Conservation (phyloP, 1,139 yeast species). For the Candida tunisiensis region DNA sequence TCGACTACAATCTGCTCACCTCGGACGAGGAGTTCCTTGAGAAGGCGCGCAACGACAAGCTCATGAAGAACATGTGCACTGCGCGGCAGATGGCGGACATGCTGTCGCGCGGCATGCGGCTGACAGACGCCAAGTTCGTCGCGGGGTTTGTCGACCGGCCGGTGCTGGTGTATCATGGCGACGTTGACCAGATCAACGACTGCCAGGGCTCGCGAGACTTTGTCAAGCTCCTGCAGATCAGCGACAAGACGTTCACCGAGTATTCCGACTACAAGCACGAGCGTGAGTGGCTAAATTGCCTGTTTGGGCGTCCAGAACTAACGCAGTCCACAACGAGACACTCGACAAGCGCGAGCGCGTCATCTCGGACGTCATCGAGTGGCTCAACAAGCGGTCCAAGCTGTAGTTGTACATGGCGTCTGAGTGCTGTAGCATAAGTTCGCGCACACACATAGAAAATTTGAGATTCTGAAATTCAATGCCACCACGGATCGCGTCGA, state of each 20-base stretch:
- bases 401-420: not conserved
- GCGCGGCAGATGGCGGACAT: slow-evolving; percentile 45
- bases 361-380: slow-evolving; percentile 22
- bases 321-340: slow-evolving; percentile 26
- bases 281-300: slow-evolving; percentile 8
- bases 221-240: slow-evolving; percentile 8
- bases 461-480: not conserved
- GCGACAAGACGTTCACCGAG: slow-evolving; percentile 19
- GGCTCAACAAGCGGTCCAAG: slow-evolving; percentile 16
- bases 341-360: slow-evolving; percentile 26
- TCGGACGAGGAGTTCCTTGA: slow-evolving; percentile 24
- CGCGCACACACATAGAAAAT: not conserved
- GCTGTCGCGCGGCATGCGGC: slow-evolving; percentile 40
- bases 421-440: not conserved
- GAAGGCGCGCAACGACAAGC: slow-evolving; percentile 11
- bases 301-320: too few relatives aligned
- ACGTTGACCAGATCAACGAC: slow-evolving; percentile 16
- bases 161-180: slow-evolving; percentile 38
- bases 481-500: slow-evolving; percentile 2
- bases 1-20: slow-evolving; percentile 39
- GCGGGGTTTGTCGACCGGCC: slow-evolving; percentile 28
- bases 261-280: slow-evolving; percentile 22
- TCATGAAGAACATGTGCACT: slow-evolving; percentile 26
- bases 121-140: slow-evolving; percentile 28
- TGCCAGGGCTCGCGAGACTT: slow-evolving; percentile 5